Base-by-base conservation (phyloP, 768 basidiomycete species). In the Boletus subparvulus region DNA sequence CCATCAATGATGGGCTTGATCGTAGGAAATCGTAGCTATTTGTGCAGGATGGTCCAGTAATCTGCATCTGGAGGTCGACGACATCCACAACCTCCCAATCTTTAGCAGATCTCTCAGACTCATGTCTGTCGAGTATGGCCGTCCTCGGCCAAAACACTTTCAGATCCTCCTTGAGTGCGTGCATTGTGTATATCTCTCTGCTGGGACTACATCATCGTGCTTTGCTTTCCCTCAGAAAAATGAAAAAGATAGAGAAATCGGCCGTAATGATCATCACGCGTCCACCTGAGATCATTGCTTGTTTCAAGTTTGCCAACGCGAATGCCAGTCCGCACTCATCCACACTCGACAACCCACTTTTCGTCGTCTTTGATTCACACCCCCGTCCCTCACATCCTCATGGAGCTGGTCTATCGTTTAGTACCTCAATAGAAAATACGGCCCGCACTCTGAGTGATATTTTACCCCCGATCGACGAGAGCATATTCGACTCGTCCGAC, bases 361-460 rank as follows among this genome's bases (percentile, higher is more conserved):
- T 83, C 60, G 75, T 82, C 44, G 71, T 88, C 42, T 88, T 88
- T 56, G 87, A 88, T 69, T 86, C 86, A 3, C 87, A 88, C 64
- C 78, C 84, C 6, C 78, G 87, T 12, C 78, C 82, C 1, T 77
- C 75, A 19, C 80, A 87, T 60, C 82, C 86, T 0, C 58, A 77
- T 32, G 87, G 88, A 7, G 80, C 85, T 3, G 87, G 82, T 0
- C 77, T 87, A 50, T 78, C 81, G 37, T 70, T 87, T 58, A 81
- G 76, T 61, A 70, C 75, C 1, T 82, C 78, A 6, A 53, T 81
- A 8, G 74, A 78, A 21, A 67, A 60, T 6, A 73, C 80, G 2
- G 80, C 82, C 3, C 48, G 61, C 16, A 78, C 79, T 47, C 73
- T 87, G 47, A 69, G 74, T 19, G 64, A 75, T 0, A 75, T 85